Evolutionary conservation across 106 monocot genomes (phyloP), one percentile per base, ranked within the genome.

Genomic region (Posidonia australis): DNA sequence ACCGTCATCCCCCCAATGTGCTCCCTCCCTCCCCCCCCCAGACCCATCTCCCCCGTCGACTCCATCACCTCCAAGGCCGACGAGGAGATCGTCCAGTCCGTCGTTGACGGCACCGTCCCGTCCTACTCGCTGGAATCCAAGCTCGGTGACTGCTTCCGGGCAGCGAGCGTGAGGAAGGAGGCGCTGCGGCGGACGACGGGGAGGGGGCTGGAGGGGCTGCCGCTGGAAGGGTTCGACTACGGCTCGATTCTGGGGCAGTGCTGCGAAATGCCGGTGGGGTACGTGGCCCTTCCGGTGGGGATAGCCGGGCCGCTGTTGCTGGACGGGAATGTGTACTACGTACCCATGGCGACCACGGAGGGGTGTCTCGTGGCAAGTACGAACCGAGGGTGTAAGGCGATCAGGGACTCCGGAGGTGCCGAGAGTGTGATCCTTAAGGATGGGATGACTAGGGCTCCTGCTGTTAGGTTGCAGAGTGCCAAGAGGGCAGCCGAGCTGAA

Each of bases 281-380:
- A 66, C 36, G 92, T 87, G 13, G 41, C 75, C 43, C 44, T 92
- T 1, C 91, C 86, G 0, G 86, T 92, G 12, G 91, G 91, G 30
- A 74, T 86, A 30, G 86, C 92, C 0, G 92, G 92, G 0, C 92
- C 92, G 1, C 64, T 92, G 77, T 1, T 74, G 27, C 73, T 92
- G 6, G 82, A 92, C 52, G 92, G 87, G 27, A 64, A 36, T 42
- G 4, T 67, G 57, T 82, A 76, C 56, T 74, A 87, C 19, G 76
- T 92, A 32, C 92, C 92, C 13, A 87, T 92, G 92, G 92, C 92
- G 4, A 92, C 92, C 17, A 92, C 92, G 4, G 92, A 92, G 71
- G 92, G 92, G 20, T 92, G 92, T 66, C 74, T 92, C 16, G 84
- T 92, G 21, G 92, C 92, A 9, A 92, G 92, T 75, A 84, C 84